phyloP scores from a whole-genome alignment of 2,329 filamentous ascomycete genomes.

The Sarocladiaceae sp. region DNA sequence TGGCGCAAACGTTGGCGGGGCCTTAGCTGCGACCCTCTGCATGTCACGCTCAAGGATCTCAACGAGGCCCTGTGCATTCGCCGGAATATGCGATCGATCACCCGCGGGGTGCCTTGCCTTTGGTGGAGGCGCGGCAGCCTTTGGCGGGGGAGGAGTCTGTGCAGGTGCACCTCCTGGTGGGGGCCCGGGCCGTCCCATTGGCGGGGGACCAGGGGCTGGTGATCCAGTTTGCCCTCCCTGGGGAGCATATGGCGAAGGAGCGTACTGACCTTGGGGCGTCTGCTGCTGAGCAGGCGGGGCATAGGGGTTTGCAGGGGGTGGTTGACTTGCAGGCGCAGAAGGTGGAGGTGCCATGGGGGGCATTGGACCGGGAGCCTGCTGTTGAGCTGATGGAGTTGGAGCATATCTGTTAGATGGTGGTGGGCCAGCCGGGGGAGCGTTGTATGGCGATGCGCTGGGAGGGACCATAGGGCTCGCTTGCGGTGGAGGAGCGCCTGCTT shows the following conservation, averaged over 20 bases:
- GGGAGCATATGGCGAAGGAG: constrained; percentile 47
- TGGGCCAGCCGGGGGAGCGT: constrained; percentile 63
- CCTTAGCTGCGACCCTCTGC: constrained; percentile 78
- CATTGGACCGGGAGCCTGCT: constrained; percentile 37
- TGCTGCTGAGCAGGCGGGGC: constrained; percentile 41
- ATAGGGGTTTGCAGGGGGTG: constrained; percentile 38
- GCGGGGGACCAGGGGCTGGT: constrained; percentile 28
- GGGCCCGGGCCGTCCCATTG: constrained; percentile 25
- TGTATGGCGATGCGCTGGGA: constrained; percentile 79
- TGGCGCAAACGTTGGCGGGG: constrained; percentile 76
- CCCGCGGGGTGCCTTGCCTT: constrained; percentile 68
- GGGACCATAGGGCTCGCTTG: constrained; percentile 54
- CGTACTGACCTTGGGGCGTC: constrained; percentile 49
- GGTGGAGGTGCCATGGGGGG: constrained; percentile 31
- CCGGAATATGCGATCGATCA: constrained; percentile 83
- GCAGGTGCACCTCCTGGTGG: constrained; percentile 20
- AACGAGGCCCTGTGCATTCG: constrained; percentile 67
- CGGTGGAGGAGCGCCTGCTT: constrained; percentile 57
- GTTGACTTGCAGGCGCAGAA: constrained; percentile 33
- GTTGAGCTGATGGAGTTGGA: constrained; percentile 55
- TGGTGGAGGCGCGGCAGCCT: constrained; percentile 42
- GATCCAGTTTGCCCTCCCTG: constrained; percentile 12
- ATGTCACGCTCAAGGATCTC: constrained; percentile 79
- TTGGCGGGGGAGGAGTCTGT: constrained; percentile 40
- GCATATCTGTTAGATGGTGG: constrained; percentile 74